Conservation (phyloP, 441 rosid species). For the Populus hybrid region DNA sequence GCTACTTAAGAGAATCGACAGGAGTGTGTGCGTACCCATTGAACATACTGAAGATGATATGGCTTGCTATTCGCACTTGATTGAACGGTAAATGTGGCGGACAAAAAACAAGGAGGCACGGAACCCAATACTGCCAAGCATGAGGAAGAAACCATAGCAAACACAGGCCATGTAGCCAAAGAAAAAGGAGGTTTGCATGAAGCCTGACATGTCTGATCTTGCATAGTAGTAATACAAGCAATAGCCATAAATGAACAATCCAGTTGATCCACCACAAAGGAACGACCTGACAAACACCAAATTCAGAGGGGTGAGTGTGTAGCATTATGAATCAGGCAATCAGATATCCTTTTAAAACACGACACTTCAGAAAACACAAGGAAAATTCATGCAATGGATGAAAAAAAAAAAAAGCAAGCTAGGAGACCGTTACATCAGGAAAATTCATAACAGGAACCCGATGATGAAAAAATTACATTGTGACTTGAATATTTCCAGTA, state of each 20-base stretch:
- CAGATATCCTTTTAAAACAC: not conserved
- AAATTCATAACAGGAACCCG: not conserved
- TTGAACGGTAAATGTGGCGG: slow-evolving; percentile 23
- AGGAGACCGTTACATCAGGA: not conserved
- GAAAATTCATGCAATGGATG: not conserved
- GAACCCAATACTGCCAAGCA: too few species aligned
- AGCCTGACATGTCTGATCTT: slow-evolving; percentile 54
- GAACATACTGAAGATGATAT: not conserved
- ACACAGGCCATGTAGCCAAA: slow-evolving; percentile 45
- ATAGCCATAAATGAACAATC: slow-evolving; percentile 44
- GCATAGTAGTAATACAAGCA: slow-evolving; percentile 52
- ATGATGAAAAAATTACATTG: not conserved
- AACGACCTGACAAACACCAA: slow-evolving; percentile 32
- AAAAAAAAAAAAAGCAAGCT: not conserved
- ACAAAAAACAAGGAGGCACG: too few species aligned
- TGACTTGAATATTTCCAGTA: not conserved
- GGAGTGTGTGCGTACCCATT: not conserved
- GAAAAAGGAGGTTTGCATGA: slow-evolving; percentile 60
- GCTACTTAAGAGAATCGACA: not conserved
- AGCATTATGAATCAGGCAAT: not conserved
- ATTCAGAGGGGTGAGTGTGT: not conserved
- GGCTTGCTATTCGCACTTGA: slow-evolving; percentile 46
- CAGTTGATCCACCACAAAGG: slow-evolving; percentile 55
- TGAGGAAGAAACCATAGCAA: too few species aligned
- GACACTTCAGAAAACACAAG: not conserved